A percentile compares a stretch with the other conserved stretches of the same genome.
Evolutionary conservation across 768 basidiomycete genomes (phyloP).

Genomic region (Mycena vulgaris): DNA sequence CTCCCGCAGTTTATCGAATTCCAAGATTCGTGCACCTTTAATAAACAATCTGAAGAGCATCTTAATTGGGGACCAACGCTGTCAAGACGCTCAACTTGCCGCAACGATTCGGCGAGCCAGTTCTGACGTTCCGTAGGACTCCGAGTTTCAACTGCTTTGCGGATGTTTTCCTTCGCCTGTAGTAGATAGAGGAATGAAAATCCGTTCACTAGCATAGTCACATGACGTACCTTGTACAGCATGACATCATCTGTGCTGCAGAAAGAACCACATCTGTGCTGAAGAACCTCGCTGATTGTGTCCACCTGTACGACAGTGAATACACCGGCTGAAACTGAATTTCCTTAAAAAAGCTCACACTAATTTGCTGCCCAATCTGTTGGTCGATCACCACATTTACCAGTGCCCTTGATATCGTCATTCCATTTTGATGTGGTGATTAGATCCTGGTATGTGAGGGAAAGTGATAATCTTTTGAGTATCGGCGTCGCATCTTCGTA

Average conservation of each 20-base stretch:
- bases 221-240: conserved; percentile 85
- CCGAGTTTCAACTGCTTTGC: conserved; percentile 88
- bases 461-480: conserved; percentile 77
- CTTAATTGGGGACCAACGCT: conserved; percentile 22
- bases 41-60: conserved; percentile 77
- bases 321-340: too few species aligned
- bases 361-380: conserved; percentile 97
- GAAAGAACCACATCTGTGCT: conserved; percentile 96
- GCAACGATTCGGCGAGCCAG: conserved; percentile 88
- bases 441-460: conserved; percentile 88
- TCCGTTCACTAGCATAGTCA: conserved; percentile 14
- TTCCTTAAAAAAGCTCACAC: too few species aligned
- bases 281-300: conserved; percentile 94
- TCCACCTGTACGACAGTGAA: conserved; percentile 78
- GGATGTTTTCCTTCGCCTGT: conserved; percentile 94
- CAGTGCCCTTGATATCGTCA: conserved; percentile 89
- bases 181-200: conserved; percentile 12
- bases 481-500: conserved; percentile 76
- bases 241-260: conserved; percentile 99
- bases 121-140: conserved; percentile 83
- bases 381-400: conserved; percentile 98
- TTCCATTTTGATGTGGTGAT: conserved; percentile 89
- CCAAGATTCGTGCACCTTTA: conserved; percentile 89
- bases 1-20: conserved; percentile 88
- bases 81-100: conserved; percentile 62